These are phyloP conservation scores for Yarrowia sp. DNA, from an alignment of 805 yeast species.

Conservation along the genomic window DNA sequence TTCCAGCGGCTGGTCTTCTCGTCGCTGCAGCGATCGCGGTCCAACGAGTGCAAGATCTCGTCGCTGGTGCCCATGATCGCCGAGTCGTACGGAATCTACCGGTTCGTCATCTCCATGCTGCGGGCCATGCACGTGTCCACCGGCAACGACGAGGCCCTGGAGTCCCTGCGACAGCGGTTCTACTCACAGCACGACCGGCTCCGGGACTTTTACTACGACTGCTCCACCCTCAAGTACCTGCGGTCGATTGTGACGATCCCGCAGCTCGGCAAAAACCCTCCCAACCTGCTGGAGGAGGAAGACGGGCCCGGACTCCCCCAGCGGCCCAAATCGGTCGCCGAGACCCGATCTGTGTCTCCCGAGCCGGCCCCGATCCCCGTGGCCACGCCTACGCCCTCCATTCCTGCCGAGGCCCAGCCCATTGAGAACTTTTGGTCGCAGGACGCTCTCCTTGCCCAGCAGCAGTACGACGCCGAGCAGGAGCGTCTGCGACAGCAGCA, in stretches of 20 bases:
- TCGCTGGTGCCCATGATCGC: conserved; percentile 89
- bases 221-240: conserved; percentile 81
- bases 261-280: conserved; percentile 64
- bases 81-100: conserved; percentile 91
- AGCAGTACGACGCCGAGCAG: conserved; percentile 64
- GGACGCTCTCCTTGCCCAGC: conserved; percentile 54
- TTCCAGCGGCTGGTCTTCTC: conserved; percentile 79
- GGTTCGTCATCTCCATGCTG: conserved; percentile 87
- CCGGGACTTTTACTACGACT: conserved; percentile 86
- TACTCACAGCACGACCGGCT: conserved; percentile 71
- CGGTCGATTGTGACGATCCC: conserved; percentile 84
- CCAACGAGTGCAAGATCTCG: conserved; percentile 77
- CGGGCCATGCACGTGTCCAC: conserved; percentile 82
- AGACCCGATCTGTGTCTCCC: conserved; percentile 43
- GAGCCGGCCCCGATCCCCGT: conserved; percentile 42
- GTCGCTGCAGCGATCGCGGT: conserved; percentile 64
- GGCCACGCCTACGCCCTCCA: conserved; percentile 44
- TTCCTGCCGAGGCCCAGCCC: conserved; percentile 50
- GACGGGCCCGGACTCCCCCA: conserved; percentile 53
- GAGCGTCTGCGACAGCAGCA: conserved; percentile 65
- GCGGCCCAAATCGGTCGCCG: conserved; percentile 50
- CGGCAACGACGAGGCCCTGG: conserved; percentile 75
- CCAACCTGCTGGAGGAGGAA: conserved; percentile 59
- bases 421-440: conserved; percentile 56
- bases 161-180: conserved; percentile 75